A percentile compares a stretch with the other conserved stretches of the same genome.
These are phyloP conservation scores for Aspergillus sp. DNA, from an alignment of 2,329 filamentous ascomycete genomes.

Conservation along the genomic window DNA sequence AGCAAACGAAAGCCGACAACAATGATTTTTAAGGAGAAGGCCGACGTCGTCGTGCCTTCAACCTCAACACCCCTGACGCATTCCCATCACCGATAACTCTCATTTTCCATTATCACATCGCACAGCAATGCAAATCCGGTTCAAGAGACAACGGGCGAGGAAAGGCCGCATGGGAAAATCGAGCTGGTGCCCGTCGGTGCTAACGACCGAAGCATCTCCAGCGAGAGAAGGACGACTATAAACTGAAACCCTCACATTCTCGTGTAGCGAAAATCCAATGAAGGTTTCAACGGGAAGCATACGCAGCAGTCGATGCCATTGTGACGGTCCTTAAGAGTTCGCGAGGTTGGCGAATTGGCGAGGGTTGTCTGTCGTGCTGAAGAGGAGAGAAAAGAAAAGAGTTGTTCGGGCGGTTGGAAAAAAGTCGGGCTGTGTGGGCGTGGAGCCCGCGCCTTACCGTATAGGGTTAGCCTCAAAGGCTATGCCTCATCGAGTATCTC, in stretches of 20 bases:
- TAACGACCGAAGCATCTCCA: slow-evolving; percentile 48
- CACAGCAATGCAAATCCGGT: no score
- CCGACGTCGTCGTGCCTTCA: slow-evolving; percentile 47
- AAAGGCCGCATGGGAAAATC: slow-evolving; percentile 50
- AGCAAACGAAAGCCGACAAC: slow-evolving; percentile 43
- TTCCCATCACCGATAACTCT: slow-evolving; percentile 43
- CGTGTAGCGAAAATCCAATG: slow-evolving; percentile 16
- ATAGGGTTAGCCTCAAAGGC: not conserved
- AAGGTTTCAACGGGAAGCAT: slow-evolving; percentile 36
- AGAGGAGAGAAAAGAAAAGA: slow-evolving; percentile 19
- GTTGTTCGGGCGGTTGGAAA: slow-evolving; percentile 26
- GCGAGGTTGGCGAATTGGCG: slow-evolving; percentile 28
- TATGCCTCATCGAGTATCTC: slow-evolving; percentile 13
- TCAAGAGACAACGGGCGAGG: not conserved
- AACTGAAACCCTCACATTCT: slow-evolving; percentile 49
- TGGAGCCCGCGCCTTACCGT: no score
- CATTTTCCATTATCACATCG: slow-evolving; percentile 6
- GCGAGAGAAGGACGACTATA: slow-evolving; percentile 79
- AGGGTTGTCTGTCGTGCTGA: slow-evolving; percentile 29
- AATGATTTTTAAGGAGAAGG: slow-evolving; percentile 72
- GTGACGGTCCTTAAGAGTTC: slow-evolving; percentile 41
- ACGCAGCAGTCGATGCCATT: slow-evolving; percentile 58
- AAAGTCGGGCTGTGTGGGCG: not conserved
- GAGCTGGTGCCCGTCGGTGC: slow-evolving; percentile 58
- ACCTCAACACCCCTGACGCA: slow-evolving; percentile 66